Conservation (phyloP, 2,329 filamentous ascomycete species). For the Alternaria triticina region DNA sequence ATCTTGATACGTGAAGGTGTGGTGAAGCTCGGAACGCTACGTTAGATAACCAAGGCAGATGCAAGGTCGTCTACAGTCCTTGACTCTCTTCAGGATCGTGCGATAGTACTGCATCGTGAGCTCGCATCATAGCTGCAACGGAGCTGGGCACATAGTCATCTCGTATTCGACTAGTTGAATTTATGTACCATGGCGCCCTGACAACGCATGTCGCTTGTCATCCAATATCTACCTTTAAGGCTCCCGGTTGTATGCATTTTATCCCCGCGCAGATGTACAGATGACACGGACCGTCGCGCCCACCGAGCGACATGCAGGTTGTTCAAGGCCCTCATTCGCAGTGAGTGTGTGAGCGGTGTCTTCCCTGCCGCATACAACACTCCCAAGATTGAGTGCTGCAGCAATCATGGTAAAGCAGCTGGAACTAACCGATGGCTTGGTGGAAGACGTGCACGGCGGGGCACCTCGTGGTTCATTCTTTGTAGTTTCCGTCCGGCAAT, state of each 20-base stretch:
- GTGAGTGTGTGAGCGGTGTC: constrained; percentile 18
- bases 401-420: not conserved
- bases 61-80: constrained; percentile 16
- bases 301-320: constrained; percentile 20
- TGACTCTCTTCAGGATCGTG: constrained; percentile 8
- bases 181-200: constrained; percentile 1
- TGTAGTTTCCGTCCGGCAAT: constrained; percentile 20
- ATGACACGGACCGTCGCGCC: constrained; percentile 32
- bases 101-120: not conserved
- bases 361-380: constrained; percentile 15
- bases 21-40: constrained; percentile 31
- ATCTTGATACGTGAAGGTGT: constrained; percentile 13
- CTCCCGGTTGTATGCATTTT: constrained; percentile 15
- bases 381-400: constrained; percentile 1
- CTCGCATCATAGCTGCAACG: constrained; percentile 1
- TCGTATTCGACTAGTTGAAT: constrained; percentile 12
- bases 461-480: constrained; percentile 21
- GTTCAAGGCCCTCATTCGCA: constrained; percentile 19
- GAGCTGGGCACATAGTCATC: constrained; percentile 25
- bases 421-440: constrained; percentile 4
- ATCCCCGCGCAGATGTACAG: constrained; percentile 17
- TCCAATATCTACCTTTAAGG: constrained; percentile 18
- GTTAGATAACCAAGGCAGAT: constrained; percentile 26
- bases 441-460: constrained; percentile 13
- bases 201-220: constrained; percentile 13